Percentiles rank a stretch among this genome's conserved stretches.
Evolutionary conservation across 768 basidiomycete species (phyloP).

Genomic region (Rhodosporidiobolus sp.): DNA sequence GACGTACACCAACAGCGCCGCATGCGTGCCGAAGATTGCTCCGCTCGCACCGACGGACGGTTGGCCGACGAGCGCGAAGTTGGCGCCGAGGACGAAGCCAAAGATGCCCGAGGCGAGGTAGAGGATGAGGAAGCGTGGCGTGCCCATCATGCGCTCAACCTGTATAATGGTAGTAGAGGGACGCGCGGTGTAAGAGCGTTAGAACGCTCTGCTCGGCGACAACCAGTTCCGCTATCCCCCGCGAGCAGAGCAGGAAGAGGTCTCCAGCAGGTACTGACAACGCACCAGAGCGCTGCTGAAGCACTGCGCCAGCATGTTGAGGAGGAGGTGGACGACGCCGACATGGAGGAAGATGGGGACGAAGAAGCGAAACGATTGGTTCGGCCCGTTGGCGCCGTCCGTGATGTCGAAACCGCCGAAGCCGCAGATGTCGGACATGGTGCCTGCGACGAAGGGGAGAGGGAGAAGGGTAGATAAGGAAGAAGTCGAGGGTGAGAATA

Average conservation of each 20-base stretch:
- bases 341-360: constrained; percentile 71
- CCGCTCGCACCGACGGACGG: constrained; percentile 91
- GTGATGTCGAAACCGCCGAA: constrained; percentile 66
- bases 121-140: constrained; percentile 73
- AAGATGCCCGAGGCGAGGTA: constrained; percentile 92
- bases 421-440: constrained; percentile 78
- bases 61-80: constrained; percentile 81
- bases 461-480: background rate
- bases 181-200: background rate
- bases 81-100: constrained; percentile 86
- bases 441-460: constrained; percentile 59
- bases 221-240: no score
- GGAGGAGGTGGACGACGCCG: constrained; percentile 82
- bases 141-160: constrained; percentile 82
- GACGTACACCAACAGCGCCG: constrained; percentile 57
- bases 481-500: no score
- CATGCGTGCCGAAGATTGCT: constrained; percentile 53
- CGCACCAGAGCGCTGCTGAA: constrained; percentile 66
- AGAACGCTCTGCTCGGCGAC: background rate
- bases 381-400: constrained; percentile 48
- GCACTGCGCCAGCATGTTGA: constrained; percentile 88
- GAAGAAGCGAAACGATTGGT: constrained; percentile 62
- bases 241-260: background rate
- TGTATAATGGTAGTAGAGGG: constrained; percentile 46
- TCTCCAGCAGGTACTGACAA: background rate